phyloP scores from a whole-genome alignment of 345 rosid species.

The Eucalyptus rudis region DNA sequence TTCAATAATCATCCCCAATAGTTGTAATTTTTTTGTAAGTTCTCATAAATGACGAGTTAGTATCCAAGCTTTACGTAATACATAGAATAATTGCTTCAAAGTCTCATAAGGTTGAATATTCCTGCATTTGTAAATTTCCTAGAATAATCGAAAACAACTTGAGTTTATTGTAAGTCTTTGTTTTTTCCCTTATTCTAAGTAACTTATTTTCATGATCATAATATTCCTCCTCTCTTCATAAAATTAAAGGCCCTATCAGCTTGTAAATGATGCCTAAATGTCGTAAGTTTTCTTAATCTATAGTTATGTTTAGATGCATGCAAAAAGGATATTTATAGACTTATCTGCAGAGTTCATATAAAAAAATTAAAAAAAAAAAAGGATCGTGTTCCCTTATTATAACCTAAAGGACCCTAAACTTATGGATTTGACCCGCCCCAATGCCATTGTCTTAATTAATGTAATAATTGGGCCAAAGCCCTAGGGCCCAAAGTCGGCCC shows the following conservation, averaged over 20 bases:
- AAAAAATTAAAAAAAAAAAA: too few relatives aligned
- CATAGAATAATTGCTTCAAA: not conserved
- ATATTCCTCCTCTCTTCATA: not conserved
- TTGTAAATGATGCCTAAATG: not conserved
- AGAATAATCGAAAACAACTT: not conserved
- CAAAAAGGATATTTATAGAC: not conserved
- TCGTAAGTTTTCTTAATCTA: not conserved
- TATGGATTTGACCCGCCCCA: not conserved
- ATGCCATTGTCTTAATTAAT: not conserved
- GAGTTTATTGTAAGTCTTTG: not conserved
- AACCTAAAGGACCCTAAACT: not conserved
- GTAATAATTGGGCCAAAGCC: not conserved
- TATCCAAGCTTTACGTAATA: accelerated
- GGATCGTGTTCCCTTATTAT: not conserved
- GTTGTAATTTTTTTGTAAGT: not conserved
- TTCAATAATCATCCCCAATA: not conserved
- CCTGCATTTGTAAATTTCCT: accelerated
- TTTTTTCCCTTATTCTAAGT: not conserved
- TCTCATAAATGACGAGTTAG: not conserved
- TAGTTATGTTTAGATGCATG: not conserved
- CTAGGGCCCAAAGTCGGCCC: not conserved
- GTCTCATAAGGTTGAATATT: not conserved
- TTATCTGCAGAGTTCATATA: not conserved
- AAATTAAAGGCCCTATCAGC: not conserved
- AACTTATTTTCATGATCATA: not conserved